Percentiles rank a stretch among this genome's conserved stretches.
Evolutionary conservation across 495 filamentous ascomycete species (phyloP).

Genomic region (Talaromyces stipitatus): DNA sequence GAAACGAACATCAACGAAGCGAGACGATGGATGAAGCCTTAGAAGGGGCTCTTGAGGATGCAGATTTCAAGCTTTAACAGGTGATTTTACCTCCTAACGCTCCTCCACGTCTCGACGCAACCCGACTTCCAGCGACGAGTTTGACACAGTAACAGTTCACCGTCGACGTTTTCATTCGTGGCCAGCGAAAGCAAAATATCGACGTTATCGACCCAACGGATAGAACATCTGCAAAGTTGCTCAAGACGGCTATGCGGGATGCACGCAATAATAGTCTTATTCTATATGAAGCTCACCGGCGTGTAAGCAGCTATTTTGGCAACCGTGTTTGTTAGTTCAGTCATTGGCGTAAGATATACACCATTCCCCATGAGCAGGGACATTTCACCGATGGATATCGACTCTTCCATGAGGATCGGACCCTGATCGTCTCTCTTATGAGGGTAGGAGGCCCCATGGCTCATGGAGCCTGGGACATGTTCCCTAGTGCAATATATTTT

Average conservation of each 20-base stretch:
- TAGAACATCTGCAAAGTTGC: constrained; percentile 38
- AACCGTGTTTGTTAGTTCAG: constrained; percentile 33
- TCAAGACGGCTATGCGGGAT: constrained; percentile 52
- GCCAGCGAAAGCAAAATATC: constrained; percentile 8
- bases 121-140: constrained; percentile 35
- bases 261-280: constrained; percentile 33
- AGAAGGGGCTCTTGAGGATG: constrained; percentile 30
- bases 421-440: constrained; percentile 56
- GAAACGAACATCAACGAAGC: constrained; percentile 42
- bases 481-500: constrained; percentile 47
- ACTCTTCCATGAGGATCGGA: constrained; percentile 41
- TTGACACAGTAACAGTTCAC: constrained; percentile 30
- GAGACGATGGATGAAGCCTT: constrained; percentile 48
- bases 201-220: constrained; percentile 39
- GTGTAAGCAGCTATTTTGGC: constrained; percentile 50
- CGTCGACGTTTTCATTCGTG: constrained; percentile 21
- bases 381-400: constrained; percentile 41
- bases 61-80: constrained; percentile 37
- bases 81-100: constrained; percentile 33
- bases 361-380: constrained; percentile 49
- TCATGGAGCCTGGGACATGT: constrained; percentile 49
- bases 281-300: constrained; percentile 44
- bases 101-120: constrained; percentile 37
- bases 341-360: constrained; percentile 46
- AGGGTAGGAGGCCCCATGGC: constrained; percentile 63